Conservation (phyloP, 2,329 filamentous ascomycete genomes). For the Sclerotinia borealis region DNA sequence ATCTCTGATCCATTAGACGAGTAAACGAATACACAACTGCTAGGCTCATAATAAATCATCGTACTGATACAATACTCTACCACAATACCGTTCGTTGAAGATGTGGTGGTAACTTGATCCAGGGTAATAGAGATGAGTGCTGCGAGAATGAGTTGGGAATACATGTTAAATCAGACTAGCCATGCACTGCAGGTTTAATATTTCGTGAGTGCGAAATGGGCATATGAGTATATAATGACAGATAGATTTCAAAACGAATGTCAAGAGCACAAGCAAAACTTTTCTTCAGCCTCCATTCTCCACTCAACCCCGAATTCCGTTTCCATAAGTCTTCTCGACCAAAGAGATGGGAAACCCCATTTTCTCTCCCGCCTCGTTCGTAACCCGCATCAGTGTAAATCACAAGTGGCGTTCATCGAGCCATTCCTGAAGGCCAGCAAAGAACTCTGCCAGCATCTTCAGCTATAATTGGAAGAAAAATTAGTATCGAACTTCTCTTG, state of each 20-base stretch:
- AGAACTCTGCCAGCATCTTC: background rate
- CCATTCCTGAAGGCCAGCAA: background rate
- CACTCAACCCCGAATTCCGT: background rate
- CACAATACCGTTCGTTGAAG: too few species aligned
- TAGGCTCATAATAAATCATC: background rate
- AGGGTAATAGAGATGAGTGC: too few species aligned
- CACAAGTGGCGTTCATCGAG: background rate
- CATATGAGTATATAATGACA: background rate
- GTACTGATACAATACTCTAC: too few species aligned
- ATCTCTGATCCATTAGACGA: too few species aligned
- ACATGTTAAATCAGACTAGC: too few species aligned
- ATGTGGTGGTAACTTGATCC: too few species aligned
- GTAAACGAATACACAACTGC: too few species aligned
- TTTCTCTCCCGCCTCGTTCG: too few species aligned
- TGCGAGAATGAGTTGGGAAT: background rate
- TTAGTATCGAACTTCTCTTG: background rate
- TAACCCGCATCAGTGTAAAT: background rate
- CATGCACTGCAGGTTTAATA: background rate
- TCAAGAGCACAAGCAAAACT: background rate
- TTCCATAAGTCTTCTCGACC: background rate
- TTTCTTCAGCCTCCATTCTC: too few species aligned
- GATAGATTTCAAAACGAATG: background rate
- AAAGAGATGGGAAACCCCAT: background rate
- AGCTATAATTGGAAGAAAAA: background rate
- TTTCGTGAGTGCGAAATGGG: background rate